Percentiles rank a stretch among this genome's conserved stretches.
These are phyloP conservation scores for Annona cherimola DNA, from an alignment of 164 flowering plant genomes.

Conservation along the genomic window DNA sequence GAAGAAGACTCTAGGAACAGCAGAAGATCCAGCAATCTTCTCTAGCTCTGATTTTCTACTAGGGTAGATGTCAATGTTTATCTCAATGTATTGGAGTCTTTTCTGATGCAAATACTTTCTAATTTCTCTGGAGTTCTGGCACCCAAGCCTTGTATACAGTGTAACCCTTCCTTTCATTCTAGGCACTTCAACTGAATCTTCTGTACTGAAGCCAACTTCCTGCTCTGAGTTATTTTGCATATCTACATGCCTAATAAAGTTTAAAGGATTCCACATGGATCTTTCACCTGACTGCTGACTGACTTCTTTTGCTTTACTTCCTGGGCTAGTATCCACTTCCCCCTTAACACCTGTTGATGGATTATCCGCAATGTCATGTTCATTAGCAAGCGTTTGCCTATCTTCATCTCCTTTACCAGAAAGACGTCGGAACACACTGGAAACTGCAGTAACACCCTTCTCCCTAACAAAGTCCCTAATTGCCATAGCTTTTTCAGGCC, in stretches of 20 bases:
- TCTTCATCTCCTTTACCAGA: slow-evolving; percentile 56
- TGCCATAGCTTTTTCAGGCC: slow-evolving; percentile 70
- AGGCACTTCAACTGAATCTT: slow-evolving; percentile 25
- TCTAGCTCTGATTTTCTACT: slow-evolving; percentile 70
- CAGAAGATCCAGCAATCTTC: slow-evolving; percentile 54
- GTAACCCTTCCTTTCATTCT: slow-evolving; percentile 64
- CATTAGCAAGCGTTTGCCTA: slow-evolving; percentile 21
- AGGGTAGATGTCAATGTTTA: slow-evolving; percentile 76
- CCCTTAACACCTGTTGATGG: slow-evolving; percentile 14
- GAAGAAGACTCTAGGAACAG: slow-evolving; percentile 72
- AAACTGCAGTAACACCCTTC: slow-evolving; percentile 54
- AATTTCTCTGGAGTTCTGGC: slow-evolving; percentile 50
- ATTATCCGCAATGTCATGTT: slow-evolving; percentile 18
- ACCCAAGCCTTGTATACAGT: slow-evolving; percentile 67
- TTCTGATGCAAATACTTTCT: slow-evolving; percentile 49
- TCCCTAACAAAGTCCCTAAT: slow-evolving; percentile 56
- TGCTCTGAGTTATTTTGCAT: slow-evolving; percentile 33
- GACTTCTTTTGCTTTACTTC: slow-evolving; percentile 29
- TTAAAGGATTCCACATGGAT: slow-evolving; percentile 68
- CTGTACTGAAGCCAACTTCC: slow-evolving; percentile 19
- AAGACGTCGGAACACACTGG: slow-evolving; percentile 56
- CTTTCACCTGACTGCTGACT: slow-evolving; percentile 34
- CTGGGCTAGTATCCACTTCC: slow-evolving; percentile 23
- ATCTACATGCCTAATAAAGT: slow-evolving; percentile 37
- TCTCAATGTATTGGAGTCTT: slow-evolving; percentile 65